These are phyloP conservation scores for Metschnikowia hibisci DNA, from an alignment of 805 yeast species.

Conservation along the genomic window DNA sequence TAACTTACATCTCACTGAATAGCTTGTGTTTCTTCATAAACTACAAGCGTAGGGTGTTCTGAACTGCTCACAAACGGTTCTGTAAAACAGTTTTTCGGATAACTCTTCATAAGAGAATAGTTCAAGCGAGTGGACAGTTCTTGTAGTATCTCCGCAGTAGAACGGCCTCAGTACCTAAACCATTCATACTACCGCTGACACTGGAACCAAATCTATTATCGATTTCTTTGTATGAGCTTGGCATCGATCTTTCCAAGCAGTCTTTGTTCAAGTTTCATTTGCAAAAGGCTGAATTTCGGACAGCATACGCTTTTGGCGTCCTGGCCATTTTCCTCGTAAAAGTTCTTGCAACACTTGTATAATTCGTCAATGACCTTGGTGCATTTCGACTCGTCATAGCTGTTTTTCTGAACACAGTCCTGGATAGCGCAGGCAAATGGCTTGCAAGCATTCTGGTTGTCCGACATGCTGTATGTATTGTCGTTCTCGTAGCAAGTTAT, in stretches of 20 bases:
- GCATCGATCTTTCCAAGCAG: constrained; percentile 58
- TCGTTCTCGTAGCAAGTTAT: constrained; percentile 3
- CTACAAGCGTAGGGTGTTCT: not conserved
- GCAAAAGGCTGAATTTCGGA: constrained; percentile 62
- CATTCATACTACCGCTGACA: no score
- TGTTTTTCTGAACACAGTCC: constrained; percentile 60
- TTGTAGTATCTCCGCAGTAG: no score
- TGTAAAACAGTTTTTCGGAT: not conserved
- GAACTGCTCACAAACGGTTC: not conserved
- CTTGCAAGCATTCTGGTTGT: constrained; percentile 53
- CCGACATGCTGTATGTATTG: constrained; percentile 1
- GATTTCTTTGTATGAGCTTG: constrained; percentile 26
- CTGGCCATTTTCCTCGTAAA: constrained; percentile 57
- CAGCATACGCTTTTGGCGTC: constrained; percentile 70
- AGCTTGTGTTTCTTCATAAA: no score
- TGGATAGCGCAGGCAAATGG: constrained; percentile 81
- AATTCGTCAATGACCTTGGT: constrained; percentile 62
- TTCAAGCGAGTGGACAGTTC: not conserved
- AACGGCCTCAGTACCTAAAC: no score
- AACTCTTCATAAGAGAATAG: not conserved
- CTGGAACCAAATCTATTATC: no score
- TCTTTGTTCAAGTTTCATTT: constrained; percentile 64
- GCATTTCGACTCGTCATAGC: constrained; percentile 74
- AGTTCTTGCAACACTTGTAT: constrained; percentile 69
- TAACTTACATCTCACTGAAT: constrained; percentile 48